These are phyloP conservation scores for Lagenidium giganteum DNA, from an alignment of 352 stramenopile genomes.

Conservation along the genomic window DNA sequence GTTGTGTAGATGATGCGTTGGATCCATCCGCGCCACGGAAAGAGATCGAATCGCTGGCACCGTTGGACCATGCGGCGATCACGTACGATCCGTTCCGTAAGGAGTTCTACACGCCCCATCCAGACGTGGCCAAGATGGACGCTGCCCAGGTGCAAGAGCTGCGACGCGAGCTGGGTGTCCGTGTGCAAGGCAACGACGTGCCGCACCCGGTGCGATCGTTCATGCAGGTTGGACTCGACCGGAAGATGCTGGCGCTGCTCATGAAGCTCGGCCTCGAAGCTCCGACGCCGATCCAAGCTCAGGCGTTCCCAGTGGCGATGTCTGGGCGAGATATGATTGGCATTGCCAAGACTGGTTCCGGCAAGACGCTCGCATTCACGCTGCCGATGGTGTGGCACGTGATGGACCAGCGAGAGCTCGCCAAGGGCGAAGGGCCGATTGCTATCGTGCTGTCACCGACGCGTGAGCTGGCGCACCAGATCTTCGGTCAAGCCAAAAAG, in stretches of 20 bases:
- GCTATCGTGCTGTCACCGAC: constrained; percentile 66
- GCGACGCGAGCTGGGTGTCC: constrained; percentile 37
- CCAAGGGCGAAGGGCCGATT: constrained; percentile 59
- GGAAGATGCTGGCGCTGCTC: constrained; percentile 45
- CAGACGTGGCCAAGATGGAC: constrained; percentile 26
- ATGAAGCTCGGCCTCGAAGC: constrained; percentile 58
- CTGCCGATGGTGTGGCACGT: constrained; percentile 88
- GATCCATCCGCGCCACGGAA: constrained; percentile 50
- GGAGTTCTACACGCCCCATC: constrained; percentile 48
- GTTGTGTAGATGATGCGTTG: no score
- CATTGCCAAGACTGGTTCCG: constrained; percentile 93
- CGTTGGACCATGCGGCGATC: constrained; percentile 57
- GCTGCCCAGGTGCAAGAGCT: constrained; percentile 26
- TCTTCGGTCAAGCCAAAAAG: constrained; percentile 72
- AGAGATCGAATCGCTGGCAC: constrained; percentile 60
- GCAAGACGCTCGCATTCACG: constrained; percentile 96
- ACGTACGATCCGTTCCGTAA: constrained; percentile 77
- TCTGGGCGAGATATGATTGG: constrained; percentile 59
- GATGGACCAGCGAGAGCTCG: constrained; percentile 77
- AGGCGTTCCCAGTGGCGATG: constrained; percentile 67
- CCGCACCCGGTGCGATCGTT: constrained; percentile 59
- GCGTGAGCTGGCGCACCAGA: constrained; percentile 70
- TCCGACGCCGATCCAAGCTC: constrained; percentile 65
- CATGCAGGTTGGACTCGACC: constrained; percentile 49
- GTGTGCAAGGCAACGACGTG: constrained; percentile 29